Evolutionary conservation across 1,284 basidiomycete genomes (phyloP), one percentile per base, ranked within the genome.

Genomic region (Ceratobasidium sp.): DNA sequence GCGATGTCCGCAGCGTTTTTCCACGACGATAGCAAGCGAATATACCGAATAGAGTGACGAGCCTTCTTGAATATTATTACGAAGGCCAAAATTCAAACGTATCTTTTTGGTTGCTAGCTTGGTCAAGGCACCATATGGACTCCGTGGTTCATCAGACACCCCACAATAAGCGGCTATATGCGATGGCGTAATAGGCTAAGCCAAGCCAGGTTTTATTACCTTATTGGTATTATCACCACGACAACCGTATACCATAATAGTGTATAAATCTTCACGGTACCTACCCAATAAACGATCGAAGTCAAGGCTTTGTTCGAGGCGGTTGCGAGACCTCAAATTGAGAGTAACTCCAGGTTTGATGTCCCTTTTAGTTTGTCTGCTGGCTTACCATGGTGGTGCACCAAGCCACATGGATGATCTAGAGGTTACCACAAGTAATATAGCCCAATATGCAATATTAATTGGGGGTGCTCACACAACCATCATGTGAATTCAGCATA

Each of bases 171-270:
- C 28, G 59, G 9, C n/a, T 64, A 46, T 74, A 64, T 74, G 71
- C 59, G 28, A 74, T 59, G 20, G 50, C 57, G 70, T 61, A 56
- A 70, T 50, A 9, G 13, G n/a, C 42, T 67, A 17, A 61, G 3
- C 61, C 59, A 64, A 44, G 40, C 48, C 26, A 61, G 26, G 50
- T 56, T 38, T 23, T 20, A 23, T 38, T 48, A 17, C 20, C 40
- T 26, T 50, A 50, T 61, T 71, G 23, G 40, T 33, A 57, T 44
- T 38, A 74, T 74, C 48, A 64, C 71, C 71, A 74, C 10, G 71
- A 74, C 71, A 74, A 74, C 71, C 59, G 38, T 38, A 7, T 42
- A 46, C 26, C 23, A 61, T 26, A 61, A 38, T 38, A 33, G 38
- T 13, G 23, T 12, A 61, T 33, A 17, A 33, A 28, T 61, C 28